Percentiles rank a stretch among this genome's conserved stretches.
Conservation (phyloP, 371 early-diverging fungal genomes). For the Phascolomyces articulosus region DNA sequence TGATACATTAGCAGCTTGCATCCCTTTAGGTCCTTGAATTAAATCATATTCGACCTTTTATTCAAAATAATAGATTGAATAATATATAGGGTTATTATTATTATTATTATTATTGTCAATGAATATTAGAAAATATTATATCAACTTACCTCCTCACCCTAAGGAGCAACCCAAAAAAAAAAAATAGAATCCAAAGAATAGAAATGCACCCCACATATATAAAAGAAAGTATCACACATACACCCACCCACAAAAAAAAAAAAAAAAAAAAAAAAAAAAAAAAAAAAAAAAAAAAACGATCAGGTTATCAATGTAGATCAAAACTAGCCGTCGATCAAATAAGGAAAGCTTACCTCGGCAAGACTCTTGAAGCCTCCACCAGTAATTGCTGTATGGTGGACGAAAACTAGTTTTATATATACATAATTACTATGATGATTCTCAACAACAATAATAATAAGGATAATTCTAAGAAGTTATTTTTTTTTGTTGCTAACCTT, state of each 20-base stretch:
- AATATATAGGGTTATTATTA: not conserved
- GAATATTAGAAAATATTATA: not conserved
- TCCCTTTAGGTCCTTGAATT: constrained; percentile 80
- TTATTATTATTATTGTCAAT: not conserved
- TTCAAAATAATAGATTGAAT: not conserved
- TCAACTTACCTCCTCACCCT: constrained; percentile 52
- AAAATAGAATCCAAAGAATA: no score
- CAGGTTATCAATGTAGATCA: constrained; percentile 16
- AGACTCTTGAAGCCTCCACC: constrained; percentile 87
- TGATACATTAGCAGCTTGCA: constrained; percentile 83
- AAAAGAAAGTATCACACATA: not conserved
- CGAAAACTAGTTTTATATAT: constrained; percentile 67
- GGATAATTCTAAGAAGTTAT: no score
- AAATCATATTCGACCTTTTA: constrained; percentile 86
- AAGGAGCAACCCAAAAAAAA: no score
- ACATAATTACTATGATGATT: not conserved
- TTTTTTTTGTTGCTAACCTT: no score
- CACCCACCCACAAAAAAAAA: not conserved
- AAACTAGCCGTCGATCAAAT: not conserved
- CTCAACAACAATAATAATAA: no score
- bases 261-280: not conserved
- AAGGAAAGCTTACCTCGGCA: constrained; percentile 62
- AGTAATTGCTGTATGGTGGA: constrained; percentile 87
- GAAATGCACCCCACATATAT: not conserved
- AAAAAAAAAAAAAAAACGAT: not conserved